phyloP scores from a whole-genome alignment of 495 filamentous ascomycete genomes.

The Penicillium taxi region DNA sequence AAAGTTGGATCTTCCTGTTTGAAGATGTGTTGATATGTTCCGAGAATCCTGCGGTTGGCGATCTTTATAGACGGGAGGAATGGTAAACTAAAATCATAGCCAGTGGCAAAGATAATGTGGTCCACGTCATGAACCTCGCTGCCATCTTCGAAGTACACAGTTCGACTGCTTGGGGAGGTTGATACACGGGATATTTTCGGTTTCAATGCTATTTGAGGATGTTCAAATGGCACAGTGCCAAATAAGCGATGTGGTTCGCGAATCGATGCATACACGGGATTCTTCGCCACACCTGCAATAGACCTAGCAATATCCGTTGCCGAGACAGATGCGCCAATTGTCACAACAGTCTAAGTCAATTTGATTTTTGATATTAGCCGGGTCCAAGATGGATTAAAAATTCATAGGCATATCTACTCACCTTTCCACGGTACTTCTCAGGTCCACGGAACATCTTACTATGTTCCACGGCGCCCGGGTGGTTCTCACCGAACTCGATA shows the following conservation, averaged over 20 bases:
- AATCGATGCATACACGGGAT: slow-evolving; percentile 28
- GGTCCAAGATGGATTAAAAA: too few relatives aligned
- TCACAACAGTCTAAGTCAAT: slow-evolving; percentile 38
- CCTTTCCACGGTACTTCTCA: slow-evolving; percentile 31
- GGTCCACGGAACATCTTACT: slow-evolving; percentile 35
- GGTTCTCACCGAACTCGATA: slow-evolving; percentile 25
- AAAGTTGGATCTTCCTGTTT: slow-evolving; percentile 34
- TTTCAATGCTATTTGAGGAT: slow-evolving; percentile 37
- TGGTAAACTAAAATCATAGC: slow-evolving; percentile 48
- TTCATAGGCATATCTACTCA: too few relatives aligned
- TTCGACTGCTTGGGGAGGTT: too few relatives aligned
- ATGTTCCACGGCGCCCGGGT: slow-evolving; percentile 31
- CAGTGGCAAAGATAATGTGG: slow-evolving; percentile 51
- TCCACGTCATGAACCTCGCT: slow-evolving; percentile 41
- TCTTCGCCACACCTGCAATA: slow-evolving; percentile 23
- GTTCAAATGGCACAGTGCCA: slow-evolving; percentile 44
- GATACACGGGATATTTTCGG: slow-evolving; percentile 40
- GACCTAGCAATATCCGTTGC: slow-evolving; percentile 35
- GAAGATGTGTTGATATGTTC: slow-evolving; percentile 50
- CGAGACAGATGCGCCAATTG: slow-evolving; percentile 36
- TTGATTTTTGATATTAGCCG: too few relatives aligned
- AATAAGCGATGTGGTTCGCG: slow-evolving; percentile 40
- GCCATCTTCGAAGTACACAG: slow-evolving; percentile 43
- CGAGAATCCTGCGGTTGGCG: slow-evolving; percentile 46
- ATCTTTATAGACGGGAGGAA: slow-evolving; percentile 43